These are phyloP conservation scores for Coriolopsis trogii DNA, from an alignment of 1,284 basidiomycete genomes.

Conservation along the genomic window DNA sequence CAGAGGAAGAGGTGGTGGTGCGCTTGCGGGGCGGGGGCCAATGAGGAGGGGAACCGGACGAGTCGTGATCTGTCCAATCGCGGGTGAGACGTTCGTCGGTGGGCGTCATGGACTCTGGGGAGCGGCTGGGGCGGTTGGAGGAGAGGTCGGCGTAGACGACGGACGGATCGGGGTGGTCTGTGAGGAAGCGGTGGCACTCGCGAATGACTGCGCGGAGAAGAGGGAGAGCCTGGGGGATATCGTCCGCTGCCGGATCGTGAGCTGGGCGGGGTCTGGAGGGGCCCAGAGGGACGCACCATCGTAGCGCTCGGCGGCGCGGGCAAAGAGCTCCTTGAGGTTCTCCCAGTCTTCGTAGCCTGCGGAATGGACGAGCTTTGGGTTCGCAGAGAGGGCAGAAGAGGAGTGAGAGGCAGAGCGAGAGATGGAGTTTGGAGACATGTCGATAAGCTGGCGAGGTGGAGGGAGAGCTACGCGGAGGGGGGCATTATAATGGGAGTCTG, in stretches of 20 bases:
- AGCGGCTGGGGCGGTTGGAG: conserved; percentile 14
- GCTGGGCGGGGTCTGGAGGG: background rate
- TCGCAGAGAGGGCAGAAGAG: conserved; percentile 8
- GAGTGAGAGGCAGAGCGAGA: conserved; percentile 2
- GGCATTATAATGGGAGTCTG: conserved; percentile 1
- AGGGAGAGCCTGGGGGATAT: conserved; percentile 50
- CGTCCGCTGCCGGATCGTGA: conserved; percentile 40
- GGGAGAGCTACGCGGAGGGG: background rate
- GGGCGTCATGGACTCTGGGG: conserved; percentile 31
- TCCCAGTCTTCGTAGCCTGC: conserved; percentile 59
- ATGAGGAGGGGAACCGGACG: conserved; percentile 5
- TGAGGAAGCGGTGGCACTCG: conserved; percentile 63
- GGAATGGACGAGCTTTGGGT: conserved; percentile 30
- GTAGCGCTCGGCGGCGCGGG: conserved; percentile 55
- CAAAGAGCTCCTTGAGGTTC: conserved; percentile 63
- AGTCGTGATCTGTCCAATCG: conserved; percentile 36
- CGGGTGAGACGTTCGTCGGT: conserved; percentile 34
- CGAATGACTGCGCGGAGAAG: conserved; percentile 64
- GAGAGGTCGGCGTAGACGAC: conserved; percentile 40
- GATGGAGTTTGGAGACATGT: conserved; percentile 7
- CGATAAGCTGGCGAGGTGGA: background rate
- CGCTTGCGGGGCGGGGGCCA: conserved; percentile 9
- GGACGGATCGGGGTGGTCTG: conserved; percentile 56
- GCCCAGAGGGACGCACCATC: conserved; percentile 47
- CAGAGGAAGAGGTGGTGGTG: background rate